Evolutionary conservation across 495 filamentous ascomycete genomes (phyloP), one percentile per base, ranked within the genome.

Genomic region (Neurospora tetrasperma): DNA sequence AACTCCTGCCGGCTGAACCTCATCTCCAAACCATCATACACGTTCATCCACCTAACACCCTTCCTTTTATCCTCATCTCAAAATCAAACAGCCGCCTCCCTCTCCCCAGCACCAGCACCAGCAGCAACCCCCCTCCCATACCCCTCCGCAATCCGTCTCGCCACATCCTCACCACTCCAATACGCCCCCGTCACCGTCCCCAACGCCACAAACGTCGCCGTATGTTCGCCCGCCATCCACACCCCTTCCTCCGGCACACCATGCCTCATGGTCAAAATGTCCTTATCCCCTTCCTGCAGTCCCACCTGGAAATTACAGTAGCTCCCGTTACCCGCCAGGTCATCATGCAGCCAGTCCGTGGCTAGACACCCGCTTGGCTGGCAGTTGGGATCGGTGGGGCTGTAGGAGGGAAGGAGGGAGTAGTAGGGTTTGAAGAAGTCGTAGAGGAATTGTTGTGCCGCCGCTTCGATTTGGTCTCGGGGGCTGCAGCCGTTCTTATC

Each of bases 211-310:
- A 97, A 96, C 39, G 95, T 95, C 38, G 93, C 89, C 39, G 94
- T 97, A 82, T 98, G 96, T 80, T 99, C 95, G 0, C 95, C 95
- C 1, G 95, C 96, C 75, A 98, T 88, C 94, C 94, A 99, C 5
- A 98, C 75, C 1, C 90, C 89, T 20, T 92, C 85, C 14, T 87
- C 88, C 5, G 88, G 85, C 59, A 92, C 82, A 3, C 94, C 95
- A 3, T 86, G 82, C 41, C 94, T 84, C 84, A 97, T 88, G 2
- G 85, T 82, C 78, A 91, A 86, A 43, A 98, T 89, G 76, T 97
- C 95, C 69, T 84, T 78, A 62, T 90, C 90, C 0, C 89, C 94
- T n/a, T 89, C 84, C 73, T 88, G 78, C 23, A 96, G 77, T 0
- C 93, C 95, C 42, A 91, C 84, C 79, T 92, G 93, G 83, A 98